A percentile compares a stretch with the other conserved stretches of the same genome.
Evolutionary conservation across 2,329 filamentous ascomycete species (phyloP).

Genomic region (Fusarium piperis): DNA sequence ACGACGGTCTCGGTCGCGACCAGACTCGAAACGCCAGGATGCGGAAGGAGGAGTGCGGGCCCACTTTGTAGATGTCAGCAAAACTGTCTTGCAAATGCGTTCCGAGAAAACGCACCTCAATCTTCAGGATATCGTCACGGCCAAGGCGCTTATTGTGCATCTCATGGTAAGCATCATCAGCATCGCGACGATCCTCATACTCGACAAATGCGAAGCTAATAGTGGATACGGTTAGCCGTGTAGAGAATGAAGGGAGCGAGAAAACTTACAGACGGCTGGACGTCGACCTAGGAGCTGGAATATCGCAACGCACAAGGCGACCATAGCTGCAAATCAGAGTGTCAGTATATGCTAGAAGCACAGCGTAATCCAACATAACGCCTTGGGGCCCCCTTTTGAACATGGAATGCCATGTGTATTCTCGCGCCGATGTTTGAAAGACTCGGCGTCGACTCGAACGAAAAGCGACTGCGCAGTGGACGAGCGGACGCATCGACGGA

Average conservation of each 20-base stretch:
- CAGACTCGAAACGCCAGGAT: constrained; percentile 97
- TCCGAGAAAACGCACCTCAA: constrained; percentile 75
- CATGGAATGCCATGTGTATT: constrained; percentile 39
- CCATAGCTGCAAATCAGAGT: constrained; percentile 76
- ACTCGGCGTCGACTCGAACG: constrained; percentile 38
- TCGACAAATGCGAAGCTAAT: constrained; percentile 94
- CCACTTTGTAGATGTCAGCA: constrained; percentile 70
- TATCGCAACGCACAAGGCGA: constrained; percentile 97
- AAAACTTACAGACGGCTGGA: constrained; percentile 90
- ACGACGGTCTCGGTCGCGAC: constrained; percentile 76
- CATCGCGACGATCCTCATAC: constrained; percentile 97
- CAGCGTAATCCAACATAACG: constrained; percentile 28
- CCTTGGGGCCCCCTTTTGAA: constrained; percentile 41
- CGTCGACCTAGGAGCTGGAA: constrained; percentile 93
- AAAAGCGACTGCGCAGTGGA: constrained; percentile 42
- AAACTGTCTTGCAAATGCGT: not conserved
- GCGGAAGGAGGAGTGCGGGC: constrained; percentile 97
- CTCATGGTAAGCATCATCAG: constrained; percentile 98
- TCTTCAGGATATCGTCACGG: constrained; percentile 94
- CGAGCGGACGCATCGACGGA: constrained; percentile 43
- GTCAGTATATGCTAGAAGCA: constrained; percentile 60
- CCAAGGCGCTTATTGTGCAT: constrained; percentile 99
- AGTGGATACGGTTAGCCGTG: constrained; percentile 16
- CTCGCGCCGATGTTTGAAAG: constrained; percentile 36
- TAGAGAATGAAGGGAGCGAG: not conserved